phyloP scores from a whole-genome alignment of 345 rosid genomes.

The Erysimum cheiranthoides region DNA sequence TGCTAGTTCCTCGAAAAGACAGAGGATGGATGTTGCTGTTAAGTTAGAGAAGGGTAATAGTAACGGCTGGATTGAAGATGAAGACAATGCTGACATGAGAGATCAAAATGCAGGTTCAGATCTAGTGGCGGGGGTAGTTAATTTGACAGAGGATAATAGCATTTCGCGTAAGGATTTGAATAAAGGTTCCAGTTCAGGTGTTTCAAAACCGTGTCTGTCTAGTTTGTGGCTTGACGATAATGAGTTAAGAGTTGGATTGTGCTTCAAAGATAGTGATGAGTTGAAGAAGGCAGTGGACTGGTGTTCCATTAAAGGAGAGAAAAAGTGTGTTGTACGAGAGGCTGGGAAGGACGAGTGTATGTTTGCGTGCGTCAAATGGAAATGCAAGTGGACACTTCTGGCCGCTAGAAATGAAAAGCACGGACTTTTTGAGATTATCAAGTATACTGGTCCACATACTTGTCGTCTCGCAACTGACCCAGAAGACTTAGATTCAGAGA shows the following conservation, averaged over 20 bases:
- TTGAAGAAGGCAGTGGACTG: not conserved
- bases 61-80: not conserved
- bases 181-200: not conserved
- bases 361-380: not conserved
- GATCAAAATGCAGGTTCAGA: not conserved
- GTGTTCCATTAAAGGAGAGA: not conserved
- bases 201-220: not conserved
- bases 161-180: not conserved
- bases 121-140: not conserved
- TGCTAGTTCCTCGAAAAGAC: not conserved
- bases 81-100: not conserved
- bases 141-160: not conserved
- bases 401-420: too few relatives aligned
- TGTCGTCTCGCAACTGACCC: not conserved
- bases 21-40: not conserved
- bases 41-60: conserved; percentile 19
- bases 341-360: not conserved
- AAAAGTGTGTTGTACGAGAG: not conserved
- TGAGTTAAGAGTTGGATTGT: not conserved
- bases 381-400: not conserved
- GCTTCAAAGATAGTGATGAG: conserved; percentile 1
- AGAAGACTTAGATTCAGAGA: not conserved
- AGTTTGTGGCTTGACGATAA: not conserved
- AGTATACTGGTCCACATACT: conserved; percentile 4
- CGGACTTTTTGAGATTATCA: conserved; percentile 2